phyloP scores from a whole-genome alignment of 768 basidiomycete genomes.

The Auriculariales sp. region DNA sequence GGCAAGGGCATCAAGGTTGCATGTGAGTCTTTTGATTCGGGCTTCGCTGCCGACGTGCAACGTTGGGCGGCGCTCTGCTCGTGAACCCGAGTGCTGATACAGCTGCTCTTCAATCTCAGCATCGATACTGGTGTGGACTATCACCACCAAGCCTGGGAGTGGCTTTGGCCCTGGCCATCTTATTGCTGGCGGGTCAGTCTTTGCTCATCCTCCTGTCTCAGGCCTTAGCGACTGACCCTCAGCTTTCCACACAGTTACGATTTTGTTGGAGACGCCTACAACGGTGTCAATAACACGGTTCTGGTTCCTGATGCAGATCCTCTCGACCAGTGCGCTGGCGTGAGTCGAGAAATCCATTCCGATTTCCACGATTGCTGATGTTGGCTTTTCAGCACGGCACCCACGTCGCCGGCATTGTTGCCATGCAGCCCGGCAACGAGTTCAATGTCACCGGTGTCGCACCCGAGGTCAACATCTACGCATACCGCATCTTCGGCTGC shows the following conservation, averaged over 20 bases:
- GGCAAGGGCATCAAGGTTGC: conserved; percentile 52
- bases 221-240: too few relatives aligned
- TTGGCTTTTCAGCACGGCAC: conserved; percentile 32
- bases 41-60: neutral
- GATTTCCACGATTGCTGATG: neutral
- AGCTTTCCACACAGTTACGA: conserved; percentile 16
- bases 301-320: conserved; percentile 36
- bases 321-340: conserved; percentile 29
- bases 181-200: conserved; percentile 23
- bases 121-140: conserved; percentile 41
- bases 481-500: conserved; percentile 52
- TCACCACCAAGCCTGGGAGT: conserved; percentile 38
- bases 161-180: conserved; percentile 40
- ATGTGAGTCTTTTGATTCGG: conserved; percentile 41
- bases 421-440: conserved; percentile 31
- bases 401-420: conserved; percentile 34
- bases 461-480: conserved; percentile 36
- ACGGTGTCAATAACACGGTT: conserved; percentile 16
- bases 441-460: conserved; percentile 63
- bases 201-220: neutral
- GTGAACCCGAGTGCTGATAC: neutral
- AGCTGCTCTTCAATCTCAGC: conserved; percentile 13
- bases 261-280: conserved; percentile 41
- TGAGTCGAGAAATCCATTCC: conserved; percentile 13
- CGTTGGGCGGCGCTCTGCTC: neutral